phyloP scores from a whole-genome alignment of 2,329 filamentous ascomycete genomes.

The Ophiocordyceps camponoti-rufipedis region DNA sequence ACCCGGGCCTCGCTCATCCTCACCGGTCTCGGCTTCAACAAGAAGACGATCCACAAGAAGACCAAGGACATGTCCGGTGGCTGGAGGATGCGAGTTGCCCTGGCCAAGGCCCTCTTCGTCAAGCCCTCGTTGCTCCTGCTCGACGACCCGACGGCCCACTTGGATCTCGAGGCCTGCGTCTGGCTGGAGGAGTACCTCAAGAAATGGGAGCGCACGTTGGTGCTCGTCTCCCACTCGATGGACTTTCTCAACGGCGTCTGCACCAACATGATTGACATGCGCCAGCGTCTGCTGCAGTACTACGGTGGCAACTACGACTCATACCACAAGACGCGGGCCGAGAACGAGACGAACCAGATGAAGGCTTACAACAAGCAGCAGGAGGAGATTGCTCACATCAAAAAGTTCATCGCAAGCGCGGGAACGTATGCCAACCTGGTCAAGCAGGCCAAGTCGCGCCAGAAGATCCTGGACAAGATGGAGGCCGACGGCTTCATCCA shows the following conservation, averaged over 20 bases:
- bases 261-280: conserved; percentile 98
- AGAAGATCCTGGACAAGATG: conserved; percentile 99
- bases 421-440: conserved; percentile 99
- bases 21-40: conserved; percentile 99
- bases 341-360: conserved; percentile 96
- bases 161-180: conserved; percentile 98
- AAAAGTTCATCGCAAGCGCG: conserved; percentile 98
- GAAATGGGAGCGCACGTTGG: conserved; percentile 96
- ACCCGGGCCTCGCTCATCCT: conserved; percentile 92
- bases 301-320: conserved; percentile 99
- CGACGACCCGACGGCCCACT: conserved; percentile 95
- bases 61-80: conserved; percentile 99
- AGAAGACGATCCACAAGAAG: conserved; percentile 94
- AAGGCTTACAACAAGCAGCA: conserved; percentile 99
- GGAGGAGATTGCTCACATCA: conserved; percentile 97
- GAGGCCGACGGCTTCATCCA: conserved; percentile 98
- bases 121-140: conserved; percentile 90
- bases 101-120: conserved; percentile 95
- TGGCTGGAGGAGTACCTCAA: conserved; percentile 99
- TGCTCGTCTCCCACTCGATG: conserved; percentile 93
- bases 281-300: conserved; percentile 73
- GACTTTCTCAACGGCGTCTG: conserved; percentile 99
- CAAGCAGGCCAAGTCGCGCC: conserved; percentile 92
- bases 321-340: conserved; percentile 80
- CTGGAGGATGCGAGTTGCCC: conserved; percentile 98